Conservation (phyloP, 257 asterid genomes). For the Gentiana straminea region DNA sequence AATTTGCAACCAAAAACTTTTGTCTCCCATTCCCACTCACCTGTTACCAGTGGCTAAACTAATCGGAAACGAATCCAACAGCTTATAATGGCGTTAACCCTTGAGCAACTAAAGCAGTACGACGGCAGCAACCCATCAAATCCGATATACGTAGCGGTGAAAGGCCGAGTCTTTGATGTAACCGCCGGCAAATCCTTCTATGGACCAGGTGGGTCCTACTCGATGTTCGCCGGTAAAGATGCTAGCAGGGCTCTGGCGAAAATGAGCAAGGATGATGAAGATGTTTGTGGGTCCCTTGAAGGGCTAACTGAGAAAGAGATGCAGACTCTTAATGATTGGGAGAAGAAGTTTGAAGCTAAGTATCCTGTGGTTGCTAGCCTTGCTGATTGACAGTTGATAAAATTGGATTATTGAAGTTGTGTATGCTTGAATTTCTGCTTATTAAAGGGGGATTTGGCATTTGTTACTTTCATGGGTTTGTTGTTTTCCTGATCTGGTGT, state of each 20-base stretch:
- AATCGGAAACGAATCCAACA: too few relatives aligned
- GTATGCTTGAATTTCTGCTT: too few relatives aligned
- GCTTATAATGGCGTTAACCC: slow-evolving; percentile 50
- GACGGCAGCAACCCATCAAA: slow-evolving; percentile 81
- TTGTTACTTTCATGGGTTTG: not conserved
- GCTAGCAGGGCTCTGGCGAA: slow-evolving; percentile 96
- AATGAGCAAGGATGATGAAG: slow-evolving; percentile 85
- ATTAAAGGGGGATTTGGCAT: not conserved
- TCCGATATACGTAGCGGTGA: slow-evolving; percentile 82
- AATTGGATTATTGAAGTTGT: not conserved
- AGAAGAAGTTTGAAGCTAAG: slow-evolving; percentile 88
- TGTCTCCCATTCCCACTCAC: too few relatives aligned
- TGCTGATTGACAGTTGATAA: slow-evolving; percentile 17
- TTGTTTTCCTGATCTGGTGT: not conserved
- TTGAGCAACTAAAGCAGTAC: slow-evolving; percentile 52
- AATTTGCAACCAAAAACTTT: too few relatives aligned
- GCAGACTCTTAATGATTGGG: slow-evolving; percentile 86
- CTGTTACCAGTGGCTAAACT: too few relatives aligned
- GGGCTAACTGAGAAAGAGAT: slow-evolving; percentile 89
- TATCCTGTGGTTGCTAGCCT: slow-evolving; percentile 64
- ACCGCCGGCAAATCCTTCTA: slow-evolving; percentile 75
- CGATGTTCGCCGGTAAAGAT: slow-evolving; percentile 88
- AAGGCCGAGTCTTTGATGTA: slow-evolving; percentile 72
- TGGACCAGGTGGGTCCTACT: slow-evolving; percentile 83
- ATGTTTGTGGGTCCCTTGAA: slow-evolving; percentile 45